Conservation (phyloP, 108 stramenopile species). For the Conticribra guillardii region DNA sequence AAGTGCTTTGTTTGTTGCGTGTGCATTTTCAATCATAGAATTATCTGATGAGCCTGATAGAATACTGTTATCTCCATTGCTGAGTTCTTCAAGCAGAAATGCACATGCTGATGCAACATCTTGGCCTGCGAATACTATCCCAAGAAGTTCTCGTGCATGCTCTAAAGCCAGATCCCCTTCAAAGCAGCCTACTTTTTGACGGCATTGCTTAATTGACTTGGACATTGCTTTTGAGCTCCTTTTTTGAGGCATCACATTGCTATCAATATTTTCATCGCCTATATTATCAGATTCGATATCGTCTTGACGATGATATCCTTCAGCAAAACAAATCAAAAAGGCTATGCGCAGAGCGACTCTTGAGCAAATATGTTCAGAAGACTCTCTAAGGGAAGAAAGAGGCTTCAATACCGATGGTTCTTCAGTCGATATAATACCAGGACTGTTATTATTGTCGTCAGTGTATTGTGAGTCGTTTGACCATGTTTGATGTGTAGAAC, state of each 20-base stretch:
- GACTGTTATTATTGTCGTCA: not conserved
- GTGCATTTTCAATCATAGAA: slow-evolving; percentile 16
- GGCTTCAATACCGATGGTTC: slow-evolving; percentile 63
- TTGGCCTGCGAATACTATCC: slow-evolving; percentile 76
- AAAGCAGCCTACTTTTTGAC: slow-evolving; percentile 34
- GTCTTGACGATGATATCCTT: slow-evolving; percentile 49
- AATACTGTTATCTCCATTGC: slow-evolving; percentile 22
- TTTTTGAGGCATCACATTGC: slow-evolving; percentile 23
- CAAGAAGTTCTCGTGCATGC: slow-evolving; percentile 71
- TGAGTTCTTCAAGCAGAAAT: slow-evolving; percentile 40
- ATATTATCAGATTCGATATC: slow-evolving; percentile 12
- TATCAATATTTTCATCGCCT: slow-evolving; percentile 51
- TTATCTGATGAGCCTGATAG: not conserved
- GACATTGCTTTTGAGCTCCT: slow-evolving; percentile 15
- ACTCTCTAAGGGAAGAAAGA: slow-evolving; percentile 60
- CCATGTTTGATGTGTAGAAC: slow-evolving; percentile 52
- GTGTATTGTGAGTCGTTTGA: slow-evolving; percentile 21
- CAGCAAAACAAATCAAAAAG: slow-evolving; percentile 79
- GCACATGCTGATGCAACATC: slow-evolving; percentile 37
- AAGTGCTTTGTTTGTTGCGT: slow-evolving; percentile 38
- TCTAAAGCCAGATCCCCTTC: slow-evolving; percentile 52
- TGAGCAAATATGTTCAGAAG: slow-evolving; percentile 51
- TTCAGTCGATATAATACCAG: slow-evolving; percentile 54
- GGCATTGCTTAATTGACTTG: slow-evolving; percentile 9
- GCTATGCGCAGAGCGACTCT: slow-evolving; percentile 75